phyloP scores from a whole-genome alignment of 768 basidiomycete genomes.

The Boletus sp. region DNA sequence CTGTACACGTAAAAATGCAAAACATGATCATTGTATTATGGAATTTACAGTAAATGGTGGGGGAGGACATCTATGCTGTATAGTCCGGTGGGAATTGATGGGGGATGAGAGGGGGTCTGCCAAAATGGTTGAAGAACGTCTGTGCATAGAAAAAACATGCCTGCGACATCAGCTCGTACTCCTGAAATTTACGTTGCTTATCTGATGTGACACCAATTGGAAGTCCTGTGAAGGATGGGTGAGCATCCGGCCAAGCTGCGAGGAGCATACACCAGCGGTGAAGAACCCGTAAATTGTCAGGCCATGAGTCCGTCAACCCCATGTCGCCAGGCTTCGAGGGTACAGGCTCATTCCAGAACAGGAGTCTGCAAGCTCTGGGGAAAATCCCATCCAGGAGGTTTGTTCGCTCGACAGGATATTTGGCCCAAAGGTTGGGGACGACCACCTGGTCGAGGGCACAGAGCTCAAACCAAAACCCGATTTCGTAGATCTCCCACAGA shows the following conservation, averaged over 20 bases:
- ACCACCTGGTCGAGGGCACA: constrained; percentile 14
- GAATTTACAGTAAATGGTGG: not conserved
- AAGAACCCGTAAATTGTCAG: not conserved
- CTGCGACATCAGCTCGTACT: not conserved
- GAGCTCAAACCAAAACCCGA: constrained; percentile 21
- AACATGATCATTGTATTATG: not conserved
- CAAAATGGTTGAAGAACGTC: not conserved
- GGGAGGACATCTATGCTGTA: not conserved
- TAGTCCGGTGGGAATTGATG: not conserved
- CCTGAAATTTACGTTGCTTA: too few species aligned
- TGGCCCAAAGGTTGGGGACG: constrained; percentile 1
- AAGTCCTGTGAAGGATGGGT: not conserved
- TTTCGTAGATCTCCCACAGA: constrained; percentile 19
- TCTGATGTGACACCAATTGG: too few species aligned
- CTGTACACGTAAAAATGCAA: too few species aligned
- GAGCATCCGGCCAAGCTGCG: not conserved
- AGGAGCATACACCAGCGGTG: not conserved
- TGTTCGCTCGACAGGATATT: not conserved
- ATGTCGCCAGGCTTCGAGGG: not conserved
- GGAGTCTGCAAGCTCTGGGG: not conserved
- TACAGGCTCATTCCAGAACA: not conserved
- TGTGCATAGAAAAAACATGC: not conserved
- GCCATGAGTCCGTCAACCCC: not conserved
- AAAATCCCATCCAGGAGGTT: not conserved
- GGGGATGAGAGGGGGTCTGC: not conserved